A percentile compares a stretch with the other conserved stretches of the same genome.
Conservation (phyloP, 2,329 filamentous ascomycete genomes). For the Epichloe gansuensis region DNA sequence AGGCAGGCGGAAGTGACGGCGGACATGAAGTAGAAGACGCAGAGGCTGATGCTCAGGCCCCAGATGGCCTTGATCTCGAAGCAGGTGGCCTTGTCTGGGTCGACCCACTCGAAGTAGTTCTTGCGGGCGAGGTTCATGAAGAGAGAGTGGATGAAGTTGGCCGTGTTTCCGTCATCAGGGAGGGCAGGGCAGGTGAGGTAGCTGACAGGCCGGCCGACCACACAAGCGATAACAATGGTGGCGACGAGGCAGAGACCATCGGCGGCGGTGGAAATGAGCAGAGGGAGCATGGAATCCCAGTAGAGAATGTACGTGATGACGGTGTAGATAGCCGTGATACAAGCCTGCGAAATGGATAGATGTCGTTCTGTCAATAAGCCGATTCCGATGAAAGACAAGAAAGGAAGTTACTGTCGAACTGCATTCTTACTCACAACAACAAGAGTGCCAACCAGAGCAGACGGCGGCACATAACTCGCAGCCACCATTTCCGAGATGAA, state of each 20-base stretch:
- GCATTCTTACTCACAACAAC: slow-evolving; percentile 52
- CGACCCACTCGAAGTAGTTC: slow-evolving; percentile 31
- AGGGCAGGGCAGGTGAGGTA: slow-evolving; percentile 57
- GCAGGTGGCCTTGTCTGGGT: slow-evolving; percentile 51
- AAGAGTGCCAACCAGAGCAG: slow-evolving; percentile 65
- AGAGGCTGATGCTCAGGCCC: slow-evolving; percentile 72
- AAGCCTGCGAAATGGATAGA: slow-evolving; percentile 42
- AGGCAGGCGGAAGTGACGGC: slow-evolving; percentile 44
- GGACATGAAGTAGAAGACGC: slow-evolving; percentile 55
- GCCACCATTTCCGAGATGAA: slow-evolving; percentile 68
- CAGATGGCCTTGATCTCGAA: slow-evolving; percentile 77
- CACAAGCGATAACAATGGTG: slow-evolving; percentile 62
- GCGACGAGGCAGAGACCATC: slow-evolving; percentile 63
- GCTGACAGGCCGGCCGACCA: slow-evolving; percentile 68
- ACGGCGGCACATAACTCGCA: slow-evolving; percentile 51
- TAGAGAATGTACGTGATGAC: slow-evolving; percentile 72
- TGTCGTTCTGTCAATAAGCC: no score
- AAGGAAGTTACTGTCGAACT: no score
- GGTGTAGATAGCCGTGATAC: slow-evolving; percentile 67
- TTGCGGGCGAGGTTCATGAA: slow-evolving; percentile 25
- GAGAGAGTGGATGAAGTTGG: slow-evolving; percentile 31
- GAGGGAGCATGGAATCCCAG: slow-evolving; percentile 61
- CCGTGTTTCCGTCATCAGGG: slow-evolving; percentile 26
- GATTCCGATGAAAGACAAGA: not conserved
- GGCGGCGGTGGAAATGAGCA: slow-evolving; percentile 51